Base-by-base conservation (phyloP, 1,284 basidiomycete genomes). In the Phlebopus sp. region DNA sequence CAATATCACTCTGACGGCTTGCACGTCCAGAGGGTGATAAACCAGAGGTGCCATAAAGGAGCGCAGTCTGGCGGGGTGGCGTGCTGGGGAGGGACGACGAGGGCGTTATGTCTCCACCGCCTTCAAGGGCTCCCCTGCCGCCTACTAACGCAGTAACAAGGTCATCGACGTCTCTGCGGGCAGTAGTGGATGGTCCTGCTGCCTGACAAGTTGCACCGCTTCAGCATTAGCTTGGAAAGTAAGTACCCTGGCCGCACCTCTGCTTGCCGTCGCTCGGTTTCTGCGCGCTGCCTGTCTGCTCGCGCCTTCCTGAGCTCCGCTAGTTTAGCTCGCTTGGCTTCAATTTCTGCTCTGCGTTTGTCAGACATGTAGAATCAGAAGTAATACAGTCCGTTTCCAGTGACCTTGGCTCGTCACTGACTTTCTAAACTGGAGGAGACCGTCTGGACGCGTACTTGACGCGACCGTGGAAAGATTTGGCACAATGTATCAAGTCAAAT, bases 311-410 rank as follows among this genome's bases (percentile, higher is more conserved):
- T 78, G 25, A 94, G 76, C 55, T 94, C 91, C 40, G 83, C 91
- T 36, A 98, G 83, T 68, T 93, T 94, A 6, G 84, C 82, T 51
- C 86, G 77, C 71, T 98, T 99, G 35, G 87, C 90, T 69, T 95
- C 92, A 53, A 98, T 91, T 71, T 97, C 94, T 59, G 85, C 79
- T 59, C 83, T 70, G 34, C 86, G 76, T 62, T 72, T 73, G 50
- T 79, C 77, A 27, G 76, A 75, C 71, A 76, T 77, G 44, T 29
- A 29, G 41, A 40, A 18, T 29, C 25, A 29, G 25, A 42, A 38
- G 41, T 35, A 18, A 9, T 37, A 21, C 29, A 40, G 6, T 35
- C 27, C n/a, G 29, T 7, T 27, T 8, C n/a, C 10, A 25, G 18
- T 11, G 23, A 8, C 25, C 25, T 25, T 25, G 25, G 25, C 8